phyloP scores from a whole-genome alignment of 257 asterid species.

The Gynochthodes officinalis region DNA sequence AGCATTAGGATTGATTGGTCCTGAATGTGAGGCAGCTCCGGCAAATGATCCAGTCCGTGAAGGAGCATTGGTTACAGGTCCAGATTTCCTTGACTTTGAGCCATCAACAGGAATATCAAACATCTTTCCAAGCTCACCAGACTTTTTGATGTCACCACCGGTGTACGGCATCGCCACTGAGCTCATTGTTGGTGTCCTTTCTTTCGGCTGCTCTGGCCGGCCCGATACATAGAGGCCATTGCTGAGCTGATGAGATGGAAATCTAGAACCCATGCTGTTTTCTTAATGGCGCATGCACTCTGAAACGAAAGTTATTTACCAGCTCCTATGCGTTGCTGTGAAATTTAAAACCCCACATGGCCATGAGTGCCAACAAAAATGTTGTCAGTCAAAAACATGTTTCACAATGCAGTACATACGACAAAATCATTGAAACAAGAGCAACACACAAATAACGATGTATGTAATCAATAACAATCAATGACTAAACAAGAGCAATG shows the following conservation, averaged over 20 bases:
- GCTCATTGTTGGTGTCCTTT: slow-evolving; percentile 64
- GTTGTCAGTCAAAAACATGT: slow-evolving; percentile 22
- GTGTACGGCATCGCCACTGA: slow-evolving; percentile 89
- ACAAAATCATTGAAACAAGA: slow-evolving; percentile 17
- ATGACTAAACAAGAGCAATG: slow-evolving; percentile 14
- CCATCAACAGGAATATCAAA: slow-evolving; percentile 78
- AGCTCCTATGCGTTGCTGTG: slow-evolving; percentile 15
- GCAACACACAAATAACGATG: slow-evolving; percentile 6
- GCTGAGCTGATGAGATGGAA: slow-evolving; percentile 95
- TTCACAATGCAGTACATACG: slow-evolving; percentile 10
- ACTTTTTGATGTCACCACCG: slow-evolving; percentile 87
- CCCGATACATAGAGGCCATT: slow-evolving; percentile 89
- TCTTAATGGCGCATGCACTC: slow-evolving; percentile 23
- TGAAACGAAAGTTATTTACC: slow-evolving; percentile 16
- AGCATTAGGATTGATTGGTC: slow-evolving; percentile 58
- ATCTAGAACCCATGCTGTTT: slow-evolving; percentile 75
- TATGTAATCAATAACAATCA: not conserved
- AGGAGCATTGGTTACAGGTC: slow-evolving; percentile 60
- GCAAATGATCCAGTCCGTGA: slow-evolving; percentile 61
- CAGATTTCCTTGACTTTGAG: slow-evolving; percentile 79
- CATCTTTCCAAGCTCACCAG: slow-evolving; percentile 96
- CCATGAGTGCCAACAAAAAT: slow-evolving; percentile 15
- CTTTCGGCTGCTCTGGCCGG: slow-evolving; percentile 89
- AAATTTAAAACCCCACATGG: slow-evolving; percentile 25
- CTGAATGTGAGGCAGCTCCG: slow-evolving; percentile 73